Percentiles rank a stretch among this genome's conserved stretches.
Evolutionary conservation across 805 yeast species (phyloP).

Genomic region (Saccharomyces paradoxus): DNA sequence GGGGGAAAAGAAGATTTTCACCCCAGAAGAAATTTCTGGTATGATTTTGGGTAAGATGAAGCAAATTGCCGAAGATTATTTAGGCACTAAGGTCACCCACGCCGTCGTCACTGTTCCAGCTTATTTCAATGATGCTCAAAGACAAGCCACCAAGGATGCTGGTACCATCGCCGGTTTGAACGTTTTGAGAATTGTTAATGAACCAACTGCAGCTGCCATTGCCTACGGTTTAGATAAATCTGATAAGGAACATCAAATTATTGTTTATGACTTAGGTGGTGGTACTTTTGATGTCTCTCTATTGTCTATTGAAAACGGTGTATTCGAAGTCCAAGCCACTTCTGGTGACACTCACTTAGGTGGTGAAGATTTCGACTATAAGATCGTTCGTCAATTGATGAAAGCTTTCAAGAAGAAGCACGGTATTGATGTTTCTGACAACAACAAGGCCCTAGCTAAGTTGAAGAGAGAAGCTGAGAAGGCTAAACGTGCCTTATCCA

Average conservation of each 20-base stretch:
- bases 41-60: constrained; percentile 91
- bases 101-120: constrained; percentile 94
- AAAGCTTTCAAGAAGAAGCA: constrained; percentile 89
- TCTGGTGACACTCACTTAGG: constrained; percentile 97
- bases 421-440: constrained; percentile 70
- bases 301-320: constrained; percentile 82
- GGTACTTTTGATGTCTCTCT: constrained; percentile 94
- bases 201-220: constrained; percentile 96
- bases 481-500: constrained; percentile 93
- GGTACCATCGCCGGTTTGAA: constrained; percentile 87
- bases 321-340: constrained; percentile 86
- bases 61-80: constrained; percentile 82
- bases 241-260: constrained; percentile 78
- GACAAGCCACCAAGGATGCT: constrained; percentile 91
- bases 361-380: constrained; percentile 93
- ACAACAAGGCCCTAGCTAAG: constrained; percentile 83
- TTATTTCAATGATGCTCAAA: constrained; percentile 86
- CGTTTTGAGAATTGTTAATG: constrained; percentile 82
- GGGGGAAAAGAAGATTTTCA: constrained; percentile 69
- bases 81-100: constrained; percentile 76
- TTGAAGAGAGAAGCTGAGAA: constrained; percentile 96
- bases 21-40: constrained; percentile 90
- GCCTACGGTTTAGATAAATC: constrained; percentile 88
- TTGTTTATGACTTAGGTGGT: constrained; percentile 94
- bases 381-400: constrained; percentile 79